Conservation (phyloP, 768 basidiomycete genomes). For the Crepidotus variabilis region DNA sequence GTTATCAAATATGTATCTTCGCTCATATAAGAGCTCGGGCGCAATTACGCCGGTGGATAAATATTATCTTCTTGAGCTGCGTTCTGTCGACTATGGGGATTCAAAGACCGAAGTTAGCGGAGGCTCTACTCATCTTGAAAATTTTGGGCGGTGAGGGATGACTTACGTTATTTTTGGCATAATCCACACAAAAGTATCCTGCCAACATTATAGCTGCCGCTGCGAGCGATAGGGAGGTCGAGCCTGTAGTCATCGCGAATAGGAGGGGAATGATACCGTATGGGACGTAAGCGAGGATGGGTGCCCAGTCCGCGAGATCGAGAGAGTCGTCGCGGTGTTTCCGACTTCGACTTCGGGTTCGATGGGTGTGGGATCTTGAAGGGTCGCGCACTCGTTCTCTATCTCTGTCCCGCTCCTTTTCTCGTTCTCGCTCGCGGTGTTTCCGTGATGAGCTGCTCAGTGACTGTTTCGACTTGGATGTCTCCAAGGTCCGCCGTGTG, state of each 20-base stretch:
- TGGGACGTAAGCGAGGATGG: constrained; percentile 13
- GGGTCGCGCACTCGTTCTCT: background rate
- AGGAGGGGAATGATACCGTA: constrained; percentile 21
- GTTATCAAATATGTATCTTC: too few relatives aligned
- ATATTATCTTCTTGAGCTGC: too few relatives aligned
- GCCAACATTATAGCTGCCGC: constrained; percentile 16
- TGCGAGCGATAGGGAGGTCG: constrained; percentile 13
- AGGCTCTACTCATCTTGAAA: too few relatives aligned
- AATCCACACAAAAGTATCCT: constrained; percentile 16
- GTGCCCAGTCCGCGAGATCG: background rate
- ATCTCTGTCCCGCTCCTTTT: background rate
- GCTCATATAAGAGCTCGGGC: too few relatives aligned
- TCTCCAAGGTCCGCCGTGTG: background rate
- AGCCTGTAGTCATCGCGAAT: constrained; percentile 19
- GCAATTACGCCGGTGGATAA: too few relatives aligned
- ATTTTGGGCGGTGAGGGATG: too few relatives aligned
- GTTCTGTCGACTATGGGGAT: too few relatives aligned
- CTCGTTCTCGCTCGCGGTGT: constrained; percentile 1
- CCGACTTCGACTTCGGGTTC: background rate
- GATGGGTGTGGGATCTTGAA: background rate
- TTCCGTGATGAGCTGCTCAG: constrained; percentile 1
- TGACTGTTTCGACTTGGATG: constrained; percentile 12
- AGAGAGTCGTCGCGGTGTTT: background rate
- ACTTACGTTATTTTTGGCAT: background rate
- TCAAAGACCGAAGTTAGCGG: too few relatives aligned